Base-by-base conservation (phyloP, 108 stramenopile species). In the Nitzschia palea region DNA sequence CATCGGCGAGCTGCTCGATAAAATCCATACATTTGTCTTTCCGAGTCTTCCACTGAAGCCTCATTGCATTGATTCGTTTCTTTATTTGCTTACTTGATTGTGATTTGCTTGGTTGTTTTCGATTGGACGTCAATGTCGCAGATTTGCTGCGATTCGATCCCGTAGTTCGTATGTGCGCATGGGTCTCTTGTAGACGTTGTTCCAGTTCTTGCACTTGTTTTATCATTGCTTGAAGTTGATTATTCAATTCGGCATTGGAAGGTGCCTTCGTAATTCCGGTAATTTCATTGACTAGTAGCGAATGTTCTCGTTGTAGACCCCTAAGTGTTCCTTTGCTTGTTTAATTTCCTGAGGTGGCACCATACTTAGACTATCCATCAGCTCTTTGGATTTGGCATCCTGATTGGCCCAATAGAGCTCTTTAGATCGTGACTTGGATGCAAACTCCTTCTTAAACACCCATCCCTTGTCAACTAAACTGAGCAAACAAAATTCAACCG, bases 1-100 rank as follows among this genome's bases (percentile, higher is more conserved):
- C 90, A 68, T 95, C 93, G 3, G 90, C 83, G 8, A 89, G 44
- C n/a, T 83, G 70, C 17, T 91, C 89, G 12, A 90, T 71, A 72
- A 95, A 95, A 64, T 95, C 90, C 61, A 71, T 85, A 70, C 93
- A 95, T 63, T 85, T 86, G 23, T 79, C 75, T 54, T 88, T 88
- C 4, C 93, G 81, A 31, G 71, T 70, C 50, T 68, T 83, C 85
- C 90, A 95, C 72, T 89, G 84, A 3, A 55, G 44, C 30, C 88
- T 50, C 87, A 89, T 88, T 59, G 52, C 33, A 56, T 94, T 94
- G 71, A 94, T 94, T 40, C 62, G 65, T 18, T 69, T 72, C 70
- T 89, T 89, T 44, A 87, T 20, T 17, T 70, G 78, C 0, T 35
- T 55, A 0, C 35, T 64, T 6, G 53, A 60, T 14, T 22, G 0